phyloP scores from a whole-genome alignment of 2,329 filamentous ascomycete species.

The Bipolaris bicolor region DNA sequence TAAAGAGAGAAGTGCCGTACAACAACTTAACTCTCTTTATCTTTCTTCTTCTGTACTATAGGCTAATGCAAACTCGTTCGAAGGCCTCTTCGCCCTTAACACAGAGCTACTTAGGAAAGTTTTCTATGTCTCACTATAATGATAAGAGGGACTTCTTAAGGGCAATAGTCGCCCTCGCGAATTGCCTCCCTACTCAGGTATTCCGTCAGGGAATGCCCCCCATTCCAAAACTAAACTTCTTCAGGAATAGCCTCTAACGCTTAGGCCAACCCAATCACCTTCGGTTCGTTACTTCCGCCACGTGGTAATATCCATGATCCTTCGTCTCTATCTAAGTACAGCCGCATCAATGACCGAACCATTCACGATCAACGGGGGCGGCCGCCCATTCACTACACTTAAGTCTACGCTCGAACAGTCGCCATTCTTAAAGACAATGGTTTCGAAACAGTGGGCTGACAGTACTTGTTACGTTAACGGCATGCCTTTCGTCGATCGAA shows the following conservation, averaged over 20 bases:
- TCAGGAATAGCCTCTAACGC: constrained; percentile 1
- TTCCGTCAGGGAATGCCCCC: constrained; percentile 5
- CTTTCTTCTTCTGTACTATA: no score
- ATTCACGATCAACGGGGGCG: background rate
- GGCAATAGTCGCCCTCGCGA: no score
- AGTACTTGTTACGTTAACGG: background rate
- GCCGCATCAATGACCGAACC: background rate
- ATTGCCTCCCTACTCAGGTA: constrained; percentile 5
- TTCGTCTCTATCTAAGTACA: background rate
- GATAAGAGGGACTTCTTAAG: no score
- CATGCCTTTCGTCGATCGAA: background rate
- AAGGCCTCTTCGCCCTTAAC: no score
- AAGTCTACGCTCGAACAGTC: background rate
- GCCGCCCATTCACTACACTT: background rate
- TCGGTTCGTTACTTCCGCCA: background rate
- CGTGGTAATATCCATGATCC: background rate
- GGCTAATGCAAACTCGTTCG: no score
- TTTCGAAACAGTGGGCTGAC: background rate
- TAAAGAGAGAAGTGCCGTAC: no score
- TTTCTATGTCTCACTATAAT: no score
- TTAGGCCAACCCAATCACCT: background rate
- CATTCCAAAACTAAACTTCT: constrained; percentile 5
- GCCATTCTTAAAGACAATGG: background rate
- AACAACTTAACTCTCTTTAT: no score
- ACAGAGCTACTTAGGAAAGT: no score